Percentiles rank a stretch among this genome's conserved stretches.
Evolutionary conservation across 2,329 filamentous ascomycete genomes (phyloP).

Genomic region (Lecanicillium sp.): DNA sequence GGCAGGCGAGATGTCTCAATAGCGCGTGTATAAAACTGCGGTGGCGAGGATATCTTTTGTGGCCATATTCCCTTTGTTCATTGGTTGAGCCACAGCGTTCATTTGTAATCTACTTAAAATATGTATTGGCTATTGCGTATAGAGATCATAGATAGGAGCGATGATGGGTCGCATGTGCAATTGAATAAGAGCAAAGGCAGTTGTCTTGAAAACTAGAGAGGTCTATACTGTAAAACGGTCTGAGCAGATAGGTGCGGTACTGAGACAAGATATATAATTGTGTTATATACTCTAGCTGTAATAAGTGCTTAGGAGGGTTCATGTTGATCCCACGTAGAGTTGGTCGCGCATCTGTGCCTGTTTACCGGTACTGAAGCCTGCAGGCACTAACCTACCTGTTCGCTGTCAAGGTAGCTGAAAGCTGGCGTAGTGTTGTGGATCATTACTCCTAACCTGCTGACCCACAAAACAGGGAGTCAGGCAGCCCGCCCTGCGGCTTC

Average conservation of each 20-base stretch:
- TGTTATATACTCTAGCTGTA: no score
- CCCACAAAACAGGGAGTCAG: not conserved
- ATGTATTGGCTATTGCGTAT: not conserved
- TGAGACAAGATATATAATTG: no score
- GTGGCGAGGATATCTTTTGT: not conserved
- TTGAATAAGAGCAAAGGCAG: constrained; percentile 5
- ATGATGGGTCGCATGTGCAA: constrained; percentile 3
- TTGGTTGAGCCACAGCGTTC: constrained; percentile 6
- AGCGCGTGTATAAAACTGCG: constrained; percentile 5
- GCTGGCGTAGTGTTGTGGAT: no score
- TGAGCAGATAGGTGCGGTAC: no score
- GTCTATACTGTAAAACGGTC: no score
- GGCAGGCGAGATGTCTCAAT: constrained; percentile 19
- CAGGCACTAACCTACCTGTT: no score
- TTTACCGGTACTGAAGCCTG: no score
- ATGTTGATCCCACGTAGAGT: no score
- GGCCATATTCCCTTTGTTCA: not conserved
- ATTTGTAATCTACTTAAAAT: constrained; percentile 3
- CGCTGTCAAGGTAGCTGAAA: no score
- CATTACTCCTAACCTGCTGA: not conserved
- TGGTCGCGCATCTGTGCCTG: no score
- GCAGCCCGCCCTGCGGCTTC: no score
- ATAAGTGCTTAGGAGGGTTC: no score
- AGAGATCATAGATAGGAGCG: constrained; percentile 4
- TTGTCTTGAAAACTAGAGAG: not conserved